phyloP scores from a whole-genome alignment of 306 rosid genomes.

The Astragalus membranaceus region DNA sequence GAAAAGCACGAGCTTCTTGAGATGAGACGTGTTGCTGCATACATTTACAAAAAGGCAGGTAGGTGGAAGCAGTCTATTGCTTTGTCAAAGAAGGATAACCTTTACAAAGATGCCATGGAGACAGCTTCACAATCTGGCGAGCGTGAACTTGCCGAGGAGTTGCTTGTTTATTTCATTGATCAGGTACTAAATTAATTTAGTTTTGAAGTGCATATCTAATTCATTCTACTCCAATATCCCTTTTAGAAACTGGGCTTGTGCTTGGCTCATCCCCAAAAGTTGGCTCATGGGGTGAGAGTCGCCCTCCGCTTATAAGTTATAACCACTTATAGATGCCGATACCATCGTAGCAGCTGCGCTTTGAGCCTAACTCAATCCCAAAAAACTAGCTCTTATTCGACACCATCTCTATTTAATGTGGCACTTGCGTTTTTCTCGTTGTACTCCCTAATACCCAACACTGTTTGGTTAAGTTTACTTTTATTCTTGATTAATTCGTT shows the following conservation, averaged over 20 bases:
- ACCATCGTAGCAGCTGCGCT: too few relatives aligned
- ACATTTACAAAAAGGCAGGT: conserved; percentile 97
- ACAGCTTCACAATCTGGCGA: conserved; percentile 99
- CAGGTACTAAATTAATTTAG: conserved; percentile 41
- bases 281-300: too few relatives aligned
- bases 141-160: conserved; percentile 98
- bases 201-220: conserved; percentile 4
- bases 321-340: too few relatives aligned
- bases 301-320: too few relatives aligned
- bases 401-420: too few relatives aligned
- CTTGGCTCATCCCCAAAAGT: too few relatives aligned
- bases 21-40: conserved; percentile 99
- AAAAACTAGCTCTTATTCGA: too few relatives aligned
- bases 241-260: too few relatives aligned
- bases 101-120: conserved; percentile 99
- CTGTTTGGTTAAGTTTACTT: background rate
- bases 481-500: background rate
- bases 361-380: too few relatives aligned
- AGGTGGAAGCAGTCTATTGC: conserved; percentile 99
- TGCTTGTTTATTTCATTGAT: conserved; percentile 94
- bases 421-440: too few relatives aligned
- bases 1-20: conserved; percentile 97
- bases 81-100: conserved; percentile 97
- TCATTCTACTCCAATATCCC: conserved; percentile 6
- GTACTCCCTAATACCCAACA: too few relatives aligned